phyloP scores from a whole-genome alignment of 495 filamentous ascomycete species.

The Tuber magnatum region DNA sequence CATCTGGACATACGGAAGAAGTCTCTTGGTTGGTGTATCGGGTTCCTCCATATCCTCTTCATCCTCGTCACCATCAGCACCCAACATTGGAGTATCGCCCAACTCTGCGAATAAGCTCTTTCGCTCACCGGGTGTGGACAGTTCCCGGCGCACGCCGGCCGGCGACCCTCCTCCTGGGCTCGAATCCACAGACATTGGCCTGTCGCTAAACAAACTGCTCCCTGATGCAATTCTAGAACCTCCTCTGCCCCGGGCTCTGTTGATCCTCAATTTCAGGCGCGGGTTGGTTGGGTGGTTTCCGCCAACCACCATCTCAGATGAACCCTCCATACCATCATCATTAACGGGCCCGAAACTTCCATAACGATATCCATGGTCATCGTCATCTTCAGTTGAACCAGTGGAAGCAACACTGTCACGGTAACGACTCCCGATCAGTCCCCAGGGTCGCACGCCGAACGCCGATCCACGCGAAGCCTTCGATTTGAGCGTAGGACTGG shows the following conservation, averaged over 20 bases:
- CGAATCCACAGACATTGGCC: conserved; percentile 12
- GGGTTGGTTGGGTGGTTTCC: conserved; percentile 20
- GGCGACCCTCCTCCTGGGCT: conserved; percentile 23
- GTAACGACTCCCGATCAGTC: conserved; percentile 49
- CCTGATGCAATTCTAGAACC: conserved; percentile 25
- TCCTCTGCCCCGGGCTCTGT: conserved; percentile 27
- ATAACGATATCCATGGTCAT: conserved; percentile 53
- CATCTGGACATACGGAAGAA: conserved; percentile 49
- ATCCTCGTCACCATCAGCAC: conserved; percentile 30
- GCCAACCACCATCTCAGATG: conserved; percentile 15
- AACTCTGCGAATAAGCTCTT: conserved; percentile 90
- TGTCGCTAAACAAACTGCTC: conserved; percentile 27
- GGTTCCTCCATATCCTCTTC: conserved; percentile 20
- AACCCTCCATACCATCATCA: conserved; percentile 3
- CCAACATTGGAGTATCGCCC: conserved; percentile 49
- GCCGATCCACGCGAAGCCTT: conserved; percentile 37
- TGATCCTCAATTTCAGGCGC: conserved; percentile 35
- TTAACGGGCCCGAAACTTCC: conserved; percentile 10
- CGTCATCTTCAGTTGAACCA: conserved; percentile 79
- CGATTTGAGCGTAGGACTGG: conserved; percentile 46
- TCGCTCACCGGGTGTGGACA: conserved; percentile 33
- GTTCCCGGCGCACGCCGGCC: conserved; percentile 16
- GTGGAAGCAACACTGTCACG: conserved; percentile 74
- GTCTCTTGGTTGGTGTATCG: conserved; percentile 36
- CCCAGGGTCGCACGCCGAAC: conserved; percentile 42